Percentiles rank a stretch among this genome's conserved stretches.
Evolutionary conservation across 2,329 filamentous ascomycete species (phyloP).

Genomic region (Colletotrichum gigasporum): DNA sequence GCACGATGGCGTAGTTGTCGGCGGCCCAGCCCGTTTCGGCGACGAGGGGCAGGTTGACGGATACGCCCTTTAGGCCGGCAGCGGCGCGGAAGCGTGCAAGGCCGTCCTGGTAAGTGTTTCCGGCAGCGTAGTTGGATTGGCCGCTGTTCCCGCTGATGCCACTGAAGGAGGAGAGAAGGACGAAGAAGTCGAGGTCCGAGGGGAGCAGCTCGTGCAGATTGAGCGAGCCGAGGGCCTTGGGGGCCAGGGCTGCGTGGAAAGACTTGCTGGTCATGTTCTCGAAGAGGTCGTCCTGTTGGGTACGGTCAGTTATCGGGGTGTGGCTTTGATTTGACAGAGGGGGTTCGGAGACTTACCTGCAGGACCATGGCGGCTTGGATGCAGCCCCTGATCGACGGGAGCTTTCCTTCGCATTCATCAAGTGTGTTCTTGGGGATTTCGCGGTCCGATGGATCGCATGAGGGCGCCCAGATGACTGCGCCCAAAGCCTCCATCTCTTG

Average conservation of each 20-base stretch:
- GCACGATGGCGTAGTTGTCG: background rate
- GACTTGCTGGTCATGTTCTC: slow-evolving; percentile 56
- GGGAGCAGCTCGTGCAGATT: slow-evolving; percentile 53
- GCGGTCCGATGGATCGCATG: slow-evolving; percentile 54
- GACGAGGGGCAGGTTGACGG: background rate
- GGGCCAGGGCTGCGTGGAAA: slow-evolving; percentile 52
- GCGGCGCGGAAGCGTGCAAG: too few relatives aligned
- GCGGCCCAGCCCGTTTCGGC: background rate
- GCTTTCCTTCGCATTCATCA: slow-evolving; percentile 26
- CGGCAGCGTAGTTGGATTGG: slow-evolving; percentile 67
- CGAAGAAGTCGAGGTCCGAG: slow-evolving; percentile 50
- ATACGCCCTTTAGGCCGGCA: too few relatives aligned
- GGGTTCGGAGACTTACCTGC: slow-evolving; percentile 30
- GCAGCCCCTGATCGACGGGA: slow-evolving; percentile 41
- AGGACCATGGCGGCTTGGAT: slow-evolving; percentile 49
- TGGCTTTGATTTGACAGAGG: background rate
- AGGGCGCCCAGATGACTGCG: slow-evolving; percentile 44
- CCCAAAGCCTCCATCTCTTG: slow-evolving; percentile 40
- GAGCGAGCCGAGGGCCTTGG: slow-evolving; percentile 60
- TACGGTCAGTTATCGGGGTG: background rate
- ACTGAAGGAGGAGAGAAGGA: slow-evolving; percentile 63
- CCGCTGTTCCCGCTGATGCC: slow-evolving; percentile 66
- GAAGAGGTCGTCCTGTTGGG: slow-evolving; percentile 53
- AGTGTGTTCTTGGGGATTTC: slow-evolving; percentile 27
- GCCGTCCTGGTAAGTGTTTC: slow-evolving; percentile 60